Evolutionary conservation across 768 basidiomycete species (phyloP).

Genomic region (Naganishia onofrii): DNA sequence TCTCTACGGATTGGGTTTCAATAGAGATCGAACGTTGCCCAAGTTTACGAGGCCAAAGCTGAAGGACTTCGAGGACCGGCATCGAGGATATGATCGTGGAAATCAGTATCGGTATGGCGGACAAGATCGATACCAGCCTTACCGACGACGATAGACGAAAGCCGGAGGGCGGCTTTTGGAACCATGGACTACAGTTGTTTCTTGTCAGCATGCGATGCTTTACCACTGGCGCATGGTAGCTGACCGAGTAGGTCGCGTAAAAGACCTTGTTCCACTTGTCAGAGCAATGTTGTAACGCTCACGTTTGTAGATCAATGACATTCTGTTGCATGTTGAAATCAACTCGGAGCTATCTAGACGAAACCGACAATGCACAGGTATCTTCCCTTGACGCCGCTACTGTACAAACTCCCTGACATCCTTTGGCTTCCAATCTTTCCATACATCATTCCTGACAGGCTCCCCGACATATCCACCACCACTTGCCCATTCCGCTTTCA

Average conservation of each 20-base stretch:
- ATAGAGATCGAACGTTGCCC: slow-evolving; percentile 14
- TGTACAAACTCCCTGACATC: slow-evolving; percentile 11
- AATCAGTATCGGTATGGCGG: neutral
- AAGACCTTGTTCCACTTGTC: too few relatives aligned
- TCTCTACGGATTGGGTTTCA: slow-evolving; percentile 8
- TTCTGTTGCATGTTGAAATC: neutral
- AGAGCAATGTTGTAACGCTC: too few relatives aligned
- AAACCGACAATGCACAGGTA: neutral
- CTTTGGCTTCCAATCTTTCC: slow-evolving; percentile 3
- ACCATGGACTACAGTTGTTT: too few relatives aligned
- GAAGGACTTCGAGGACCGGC: neutral
- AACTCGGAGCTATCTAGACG: too few relatives aligned
- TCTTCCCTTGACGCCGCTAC: neutral
- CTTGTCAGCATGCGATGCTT: too few relatives aligned
- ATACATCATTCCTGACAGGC: neutral
- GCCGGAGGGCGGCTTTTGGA: neutral
- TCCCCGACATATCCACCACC: slow-evolving; percentile 15
- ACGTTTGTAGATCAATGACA: too few relatives aligned
- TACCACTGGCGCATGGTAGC: too few relatives aligned
- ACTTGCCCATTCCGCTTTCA: slow-evolving; percentile 24
- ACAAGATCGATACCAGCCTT: neutral
- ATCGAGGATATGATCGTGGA: neutral
- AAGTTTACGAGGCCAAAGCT: neutral
- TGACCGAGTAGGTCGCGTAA: too few relatives aligned
- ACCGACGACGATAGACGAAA: neutral